These are phyloP conservation scores for Euphorbia neoarborescens DNA, from an alignment of 441 rosid species.

Conservation along the genomic window DNA sequence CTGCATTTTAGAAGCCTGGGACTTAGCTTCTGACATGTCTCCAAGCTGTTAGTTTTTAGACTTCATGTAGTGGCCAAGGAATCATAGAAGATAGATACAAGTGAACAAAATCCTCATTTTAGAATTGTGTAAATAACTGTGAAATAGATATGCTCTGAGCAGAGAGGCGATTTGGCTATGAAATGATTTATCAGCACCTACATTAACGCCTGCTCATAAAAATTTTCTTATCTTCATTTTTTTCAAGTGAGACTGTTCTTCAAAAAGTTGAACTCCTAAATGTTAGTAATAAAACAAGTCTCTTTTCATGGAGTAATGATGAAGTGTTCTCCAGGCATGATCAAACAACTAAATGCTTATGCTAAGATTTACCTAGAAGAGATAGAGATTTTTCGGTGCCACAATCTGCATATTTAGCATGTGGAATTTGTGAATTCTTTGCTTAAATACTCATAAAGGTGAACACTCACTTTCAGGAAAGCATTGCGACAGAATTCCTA, in stretches of 20 bases:
- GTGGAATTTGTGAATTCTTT: not conserved
- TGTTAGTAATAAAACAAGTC: not conserved
- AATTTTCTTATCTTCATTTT: not conserved
- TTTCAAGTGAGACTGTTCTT: not conserved
- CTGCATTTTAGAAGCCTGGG: not conserved
- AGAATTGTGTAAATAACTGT: not conserved
- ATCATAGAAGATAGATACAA: not conserved
- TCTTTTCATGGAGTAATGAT: not conserved
- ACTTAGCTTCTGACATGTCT: not conserved
- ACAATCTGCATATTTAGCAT: not conserved
- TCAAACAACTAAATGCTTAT: constrained; percentile 9
- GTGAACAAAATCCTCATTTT: not conserved
- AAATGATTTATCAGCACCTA: not conserved
- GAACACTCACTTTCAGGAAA: constrained; percentile 38
- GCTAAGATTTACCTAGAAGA: not conserved
- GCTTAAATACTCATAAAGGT: constrained; percentile 8
- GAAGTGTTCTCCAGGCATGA: not conserved
- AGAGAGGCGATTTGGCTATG: not conserved
- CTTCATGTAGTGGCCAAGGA: not conserved
- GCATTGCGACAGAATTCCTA: constrained; percentile 61
- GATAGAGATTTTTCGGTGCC: not conserved
- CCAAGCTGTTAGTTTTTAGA: not conserved
- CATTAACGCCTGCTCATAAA: not conserved
- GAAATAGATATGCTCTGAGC: not conserved
- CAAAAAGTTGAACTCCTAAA: not conserved